Evolutionary conservation across 208 protist genomes (phyloP).

Genomic region (Crithidia mellificae): DNA sequence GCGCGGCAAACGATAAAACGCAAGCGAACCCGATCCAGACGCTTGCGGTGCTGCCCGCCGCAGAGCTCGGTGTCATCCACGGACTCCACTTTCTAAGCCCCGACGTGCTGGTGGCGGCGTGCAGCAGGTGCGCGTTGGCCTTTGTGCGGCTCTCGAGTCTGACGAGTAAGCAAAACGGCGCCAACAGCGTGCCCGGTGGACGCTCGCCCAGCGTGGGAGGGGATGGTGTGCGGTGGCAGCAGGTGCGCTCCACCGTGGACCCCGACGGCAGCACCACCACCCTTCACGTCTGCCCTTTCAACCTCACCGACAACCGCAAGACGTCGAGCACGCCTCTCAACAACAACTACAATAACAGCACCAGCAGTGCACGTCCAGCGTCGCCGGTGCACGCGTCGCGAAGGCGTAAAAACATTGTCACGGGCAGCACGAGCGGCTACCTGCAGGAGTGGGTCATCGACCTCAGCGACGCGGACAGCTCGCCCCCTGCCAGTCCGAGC

Average conservation of each 20-base stretch:
- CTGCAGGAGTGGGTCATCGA: conserved; percentile 50
- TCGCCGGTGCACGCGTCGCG: not conserved
- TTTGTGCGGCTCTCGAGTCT: conserved; percentile 18
- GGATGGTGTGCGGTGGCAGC: conserved; percentile 14
- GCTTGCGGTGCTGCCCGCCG: conserved; percentile 30
- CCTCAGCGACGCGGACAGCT: not conserved
- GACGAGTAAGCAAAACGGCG: not conserved
- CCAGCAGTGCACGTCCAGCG: not conserved
- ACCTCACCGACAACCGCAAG: conserved; percentile 2
- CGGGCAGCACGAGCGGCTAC: conserved; percentile 63
- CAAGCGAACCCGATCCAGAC: conserved; percentile 24
- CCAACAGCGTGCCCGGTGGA: not conserved
- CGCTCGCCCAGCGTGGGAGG: conserved; percentile 1
- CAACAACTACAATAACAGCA: conserved; percentile 9
- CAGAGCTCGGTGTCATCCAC: conserved; percentile 25
- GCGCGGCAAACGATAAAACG: conserved; percentile 1
- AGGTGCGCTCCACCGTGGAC: conserved; percentile 18
- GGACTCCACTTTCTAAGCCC: conserved; percentile 18
- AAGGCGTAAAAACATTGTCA: conserved; percentile 25
- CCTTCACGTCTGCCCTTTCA: conserved; percentile 28
- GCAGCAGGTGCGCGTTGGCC: conserved; percentile 25
- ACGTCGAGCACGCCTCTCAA: not conserved
- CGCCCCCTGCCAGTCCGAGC: too few relatives aligned
- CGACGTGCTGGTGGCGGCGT: conserved; percentile 23
- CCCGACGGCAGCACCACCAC: conserved; percentile 25